Evolutionary conservation across 768 basidiomycete genomes (phyloP), one percentile per base, ranked within the genome.

Genomic region (Lactarius quietus): DNA sequence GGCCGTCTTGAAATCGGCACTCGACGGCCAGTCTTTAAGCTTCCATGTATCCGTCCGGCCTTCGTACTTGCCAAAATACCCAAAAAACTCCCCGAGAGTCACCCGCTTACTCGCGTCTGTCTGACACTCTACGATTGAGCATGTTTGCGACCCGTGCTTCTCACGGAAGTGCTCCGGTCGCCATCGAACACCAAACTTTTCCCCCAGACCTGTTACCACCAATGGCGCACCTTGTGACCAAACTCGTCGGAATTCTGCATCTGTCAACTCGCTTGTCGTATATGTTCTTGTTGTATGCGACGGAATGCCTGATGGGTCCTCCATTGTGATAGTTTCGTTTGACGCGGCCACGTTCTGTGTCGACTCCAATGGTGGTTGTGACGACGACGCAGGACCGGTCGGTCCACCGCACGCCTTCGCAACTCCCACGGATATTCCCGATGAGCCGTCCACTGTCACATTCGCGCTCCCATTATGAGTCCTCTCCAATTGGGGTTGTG

Each of bases 11-110:
- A 98, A 96, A 68, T 96, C 94, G 3, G 85, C 82, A 10, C 89
- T 87, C 0, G 92, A 85, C 4, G 95, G 95, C 95, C 95, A 98
- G 76, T 98, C 95, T 84, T 93, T 93, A 66, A 95, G 75, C 76
- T 93, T 94, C 85, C 86, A 81, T 61, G 83, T 87, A 35, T 83
- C 81, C 26, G 71, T 77, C 59, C 85, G 78, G 7, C 74, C 83
- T 67, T 81, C 81, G 61, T 88, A 87, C 57, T 83, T 78, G 63
- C 92, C 92, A 74, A 96, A 97, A 75, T 76, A 74, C 14, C 77
- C 76, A 72, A 98, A 97, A 77, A 97, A 98, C 61, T 89, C 83
- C 7, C 79, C 82, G 6, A 98, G 87, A 0, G 84, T 88, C 7
- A 85, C 81, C 10, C 81, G 77, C 68, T 81, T 82, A 70, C 84